A percentile compares a stretch with the other conserved stretches of the same genome.
Evolutionary conservation across 192 early-diverging fungal species (phyloP).

Genomic region (Gryganskiella cystojenkinii): DNA sequence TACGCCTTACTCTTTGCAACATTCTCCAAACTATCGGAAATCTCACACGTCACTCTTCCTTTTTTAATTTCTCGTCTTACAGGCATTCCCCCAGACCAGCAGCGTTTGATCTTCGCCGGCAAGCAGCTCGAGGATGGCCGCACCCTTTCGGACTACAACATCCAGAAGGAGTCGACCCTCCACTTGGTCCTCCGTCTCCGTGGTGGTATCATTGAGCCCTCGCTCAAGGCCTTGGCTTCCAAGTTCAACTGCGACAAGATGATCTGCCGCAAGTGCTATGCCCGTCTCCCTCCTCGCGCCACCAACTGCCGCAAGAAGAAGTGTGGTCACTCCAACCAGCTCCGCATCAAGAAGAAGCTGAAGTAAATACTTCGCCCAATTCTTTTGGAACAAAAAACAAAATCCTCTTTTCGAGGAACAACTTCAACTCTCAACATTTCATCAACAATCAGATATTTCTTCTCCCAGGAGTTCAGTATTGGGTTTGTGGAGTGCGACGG

Average conservation of each 20-base stretch:
- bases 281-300: constrained; percentile 98
- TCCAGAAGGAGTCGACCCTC: constrained; percentile 99
- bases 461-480: too few relatives aligned
- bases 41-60: not conserved
- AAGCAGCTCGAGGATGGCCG: constrained; percentile 99
- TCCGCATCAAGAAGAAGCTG: constrained; percentile 99
- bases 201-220: constrained; percentile 98
- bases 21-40: not conserved
- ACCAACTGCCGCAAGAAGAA: constrained; percentile 99
- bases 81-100: constrained; percentile 99
- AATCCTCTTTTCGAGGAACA: not conserved
- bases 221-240: constrained; percentile 96
- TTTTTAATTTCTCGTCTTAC: constrained; percentile 5
- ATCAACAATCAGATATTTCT: too few relatives aligned
- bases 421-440: too few relatives aligned
- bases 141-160: constrained; percentile 99
- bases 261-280: constrained; percentile 99
- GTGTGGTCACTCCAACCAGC: constrained; percentile 99
- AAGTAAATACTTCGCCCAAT: constrained; percentile 72
- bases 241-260: constrained; percentile 99
- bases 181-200: constrained; percentile 97
- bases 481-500: too few relatives aligned
- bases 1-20: too few relatives aligned
- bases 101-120: constrained; percentile 99
- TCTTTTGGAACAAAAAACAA: not conserved